Evolutionary conservation across 805 yeast genomes (phyloP).

Genomic region (Lipomyces japonicus): DNA sequence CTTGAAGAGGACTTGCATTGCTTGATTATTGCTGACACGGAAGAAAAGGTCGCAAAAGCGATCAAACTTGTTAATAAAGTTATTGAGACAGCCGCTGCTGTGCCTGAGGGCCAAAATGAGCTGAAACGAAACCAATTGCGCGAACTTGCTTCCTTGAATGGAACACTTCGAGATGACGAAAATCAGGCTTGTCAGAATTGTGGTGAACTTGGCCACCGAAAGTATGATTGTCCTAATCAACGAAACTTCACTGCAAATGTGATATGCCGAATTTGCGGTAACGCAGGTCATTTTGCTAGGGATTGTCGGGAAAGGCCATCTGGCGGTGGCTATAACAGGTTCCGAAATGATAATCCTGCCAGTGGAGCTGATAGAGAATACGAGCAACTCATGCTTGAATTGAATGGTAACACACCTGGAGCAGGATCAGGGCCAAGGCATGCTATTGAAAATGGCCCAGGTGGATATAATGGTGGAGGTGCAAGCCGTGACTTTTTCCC

Average conservation of each 20-base stretch:
- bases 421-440: background rate
- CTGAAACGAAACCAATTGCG: constrained; percentile 85
- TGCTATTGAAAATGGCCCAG: constrained; percentile 15
- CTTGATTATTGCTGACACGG: constrained; percentile 75
- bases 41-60: constrained; percentile 72
- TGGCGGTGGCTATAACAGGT: constrained; percentile 3
- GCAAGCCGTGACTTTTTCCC: too few relatives aligned
- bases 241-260: constrained; percentile 52
- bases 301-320: constrained; percentile 60
- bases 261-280: constrained; percentile 75
- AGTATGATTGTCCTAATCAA: constrained; percentile 58
- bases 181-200: constrained; percentile 61
- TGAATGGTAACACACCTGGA: constrained; percentile 27
- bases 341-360: constrained; percentile 31
- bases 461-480: too few relatives aligned
- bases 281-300: constrained; percentile 78
- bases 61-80: constrained; percentile 68
- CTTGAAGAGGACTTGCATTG: constrained; percentile 86
- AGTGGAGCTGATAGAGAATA: constrained; percentile 47
- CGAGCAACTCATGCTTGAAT: constrained; percentile 50
- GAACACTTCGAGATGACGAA: constrained; percentile 82
- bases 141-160: constrained; percentile 89
- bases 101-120: constrained; percentile 93
- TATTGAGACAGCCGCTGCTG: constrained; percentile 73
- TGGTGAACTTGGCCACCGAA: constrained; percentile 62